Percentiles rank a stretch among this genome's conserved stretches.
These are phyloP conservation scores for Chaetomium sp. DNA, from an alignment of 2,329 filamentous ascomycete genomes.

Conservation along the genomic window DNA sequence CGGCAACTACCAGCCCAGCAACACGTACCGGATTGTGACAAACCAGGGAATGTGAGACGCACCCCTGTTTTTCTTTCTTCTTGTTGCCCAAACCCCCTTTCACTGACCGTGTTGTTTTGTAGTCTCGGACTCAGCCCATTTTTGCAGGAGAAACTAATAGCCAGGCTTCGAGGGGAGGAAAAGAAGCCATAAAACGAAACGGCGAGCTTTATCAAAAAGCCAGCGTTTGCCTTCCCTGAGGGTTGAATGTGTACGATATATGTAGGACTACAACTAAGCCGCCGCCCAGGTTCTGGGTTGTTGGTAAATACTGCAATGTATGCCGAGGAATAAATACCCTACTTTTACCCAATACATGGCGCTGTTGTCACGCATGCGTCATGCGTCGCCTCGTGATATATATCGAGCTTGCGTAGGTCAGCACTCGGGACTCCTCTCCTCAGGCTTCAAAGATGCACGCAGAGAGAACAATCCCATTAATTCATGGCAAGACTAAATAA, in stretches of 20 bases:
- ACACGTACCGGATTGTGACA: constrained; percentile 61
- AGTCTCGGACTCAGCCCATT: constrained; percentile 59
- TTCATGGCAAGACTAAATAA: neutral
- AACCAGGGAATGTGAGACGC: constrained; percentile 65
- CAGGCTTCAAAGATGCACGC: neutral
- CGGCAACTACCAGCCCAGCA: constrained; percentile 60
- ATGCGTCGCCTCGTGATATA: too few species aligned
- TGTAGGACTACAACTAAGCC: neutral
- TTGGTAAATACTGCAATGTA: neutral
- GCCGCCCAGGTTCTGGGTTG: neutral
- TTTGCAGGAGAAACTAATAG: constrained; percentile 55
- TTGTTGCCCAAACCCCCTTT: neutral
- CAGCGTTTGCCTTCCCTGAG: neutral
- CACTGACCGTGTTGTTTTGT: constrained; percentile 18
- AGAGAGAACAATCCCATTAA: neutral
- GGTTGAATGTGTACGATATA: neutral
- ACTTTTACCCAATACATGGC: neutral
- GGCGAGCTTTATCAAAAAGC: neutral
- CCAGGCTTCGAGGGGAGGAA: constrained; percentile 56
- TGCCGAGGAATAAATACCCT: neutral
- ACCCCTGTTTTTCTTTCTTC: neutral
- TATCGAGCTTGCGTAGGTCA: neutral
- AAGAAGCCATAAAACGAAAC: constrained; percentile 35
- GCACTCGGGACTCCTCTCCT: neutral
- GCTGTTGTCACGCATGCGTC: neutral